These are phyloP conservation scores for Solanum chacoense DNA, from an alignment of 305 asterid species.

Conservation along the genomic window DNA sequence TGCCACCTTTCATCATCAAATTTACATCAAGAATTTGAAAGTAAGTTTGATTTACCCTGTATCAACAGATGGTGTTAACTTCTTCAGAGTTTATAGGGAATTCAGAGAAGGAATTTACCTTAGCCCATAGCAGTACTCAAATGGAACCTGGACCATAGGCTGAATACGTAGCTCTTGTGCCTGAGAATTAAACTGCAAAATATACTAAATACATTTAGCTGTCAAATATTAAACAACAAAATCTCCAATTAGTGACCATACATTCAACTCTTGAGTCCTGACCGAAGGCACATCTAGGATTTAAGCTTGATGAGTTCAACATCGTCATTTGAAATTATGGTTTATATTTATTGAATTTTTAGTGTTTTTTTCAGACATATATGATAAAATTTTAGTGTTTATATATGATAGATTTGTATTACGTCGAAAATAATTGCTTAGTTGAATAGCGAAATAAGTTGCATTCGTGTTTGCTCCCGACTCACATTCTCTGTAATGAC, in stretches of 20 bases:
- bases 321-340: not conserved
- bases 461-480: not conserved
- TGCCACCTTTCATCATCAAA: slow-evolving; percentile 77
- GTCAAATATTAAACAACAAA: not conserved
- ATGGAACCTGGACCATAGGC: slow-evolving; percentile 37
- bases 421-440: not conserved
- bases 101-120: slow-evolving; percentile 24
- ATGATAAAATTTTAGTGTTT: too few relatives aligned
- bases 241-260: not conserved
- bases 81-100: not conserved
- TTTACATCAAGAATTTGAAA: slow-evolving; percentile 33
- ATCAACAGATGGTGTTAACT: slow-evolving; percentile 3
- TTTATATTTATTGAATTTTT: not conserved
- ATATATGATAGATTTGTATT: not conserved
- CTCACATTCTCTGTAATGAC: slow-evolving; percentile 51
- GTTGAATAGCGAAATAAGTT: not conserved
- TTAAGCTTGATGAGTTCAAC: not conserved
- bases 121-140: slow-evolving; percentile 63
- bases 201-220: not conserved
- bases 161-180: slow-evolving; percentile 38
- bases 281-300: not conserved
- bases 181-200: slow-evolving; percentile 52
- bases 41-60: slow-evolving; percentile 39
- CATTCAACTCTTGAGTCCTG: not conserved
- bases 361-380: not conserved